Base-by-base conservation (phyloP, 148 eudicot species). In the Rhododendron molle region DNA sequence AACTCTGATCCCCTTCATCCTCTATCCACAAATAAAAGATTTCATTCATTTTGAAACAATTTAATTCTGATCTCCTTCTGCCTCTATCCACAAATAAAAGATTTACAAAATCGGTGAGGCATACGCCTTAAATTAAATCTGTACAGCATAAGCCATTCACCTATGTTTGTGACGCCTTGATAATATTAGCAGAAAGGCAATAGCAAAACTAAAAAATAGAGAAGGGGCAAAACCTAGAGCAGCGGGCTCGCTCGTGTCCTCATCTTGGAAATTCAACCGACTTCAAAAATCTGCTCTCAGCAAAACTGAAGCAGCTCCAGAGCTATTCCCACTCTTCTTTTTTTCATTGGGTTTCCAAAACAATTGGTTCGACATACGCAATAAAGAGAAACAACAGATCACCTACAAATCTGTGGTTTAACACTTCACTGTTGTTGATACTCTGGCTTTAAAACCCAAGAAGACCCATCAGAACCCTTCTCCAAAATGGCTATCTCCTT, bases 371-470 rank as follows among this genome's bases (percentile, higher is more conserved):
- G 26, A 40, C 11, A 7, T 18, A 3, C 1, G 54, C 71, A 36
- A 74, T n/a, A 23, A 52, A 52, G 28, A 50, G 30, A 7, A 67
- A 36, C 71, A 81, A 81, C 32, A 49, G 36, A 49, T 0, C 34
- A 49, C 54, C 34, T 2, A 38, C 0, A 38, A 79, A 60, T 5
- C 72, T 21, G n/a, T 21, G 84, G 47, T 18, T 50, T 30, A 52
- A 80, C 76, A 47, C 80, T 73, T 82, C 80, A 80, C 30, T 86
- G 85, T 46, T 90, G 87, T 47, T 79, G 90, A 86, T 95, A 94
- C 46, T 95, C 99, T 0, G 92, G 94, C 90, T 97, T 97, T 40
- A 97, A 89, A 85, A 93, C 92, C 99, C 99, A 97, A 78, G 86
- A 90, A 20, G 98, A 95, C 60, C 96, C 98, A 80, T 80, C 84